Percentiles rank a stretch among this genome's conserved stretches.
These are phyloP conservation scores for Aspergillus latus DNA, from an alignment of 2,329 filamentous ascomycete species.

Conservation along the genomic window DNA sequence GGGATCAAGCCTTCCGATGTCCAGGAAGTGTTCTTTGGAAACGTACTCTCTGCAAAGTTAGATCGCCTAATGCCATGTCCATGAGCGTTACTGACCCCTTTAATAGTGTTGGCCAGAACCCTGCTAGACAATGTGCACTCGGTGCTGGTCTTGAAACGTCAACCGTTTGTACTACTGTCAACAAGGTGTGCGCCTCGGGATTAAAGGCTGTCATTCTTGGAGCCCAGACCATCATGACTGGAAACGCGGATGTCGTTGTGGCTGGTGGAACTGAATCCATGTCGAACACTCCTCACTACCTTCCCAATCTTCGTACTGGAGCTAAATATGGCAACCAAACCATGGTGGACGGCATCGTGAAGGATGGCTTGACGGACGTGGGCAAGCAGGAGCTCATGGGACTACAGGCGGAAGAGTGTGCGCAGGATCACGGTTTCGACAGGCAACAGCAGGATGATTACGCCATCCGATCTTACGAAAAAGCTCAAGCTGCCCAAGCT, in stretches of 20 bases:
- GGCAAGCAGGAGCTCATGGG: constrained; percentile 95
- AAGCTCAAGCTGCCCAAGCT: constrained; percentile 82
- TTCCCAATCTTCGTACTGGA: constrained; percentile 79
- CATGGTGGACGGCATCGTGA: constrained; percentile 86
- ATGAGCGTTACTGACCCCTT: constrained; percentile 10
- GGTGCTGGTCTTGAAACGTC: constrained; percentile 78
- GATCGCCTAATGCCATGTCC: constrained; percentile 25
- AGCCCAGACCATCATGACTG: constrained; percentile 95
- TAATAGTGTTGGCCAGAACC: constrained; percentile 85
- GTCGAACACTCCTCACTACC: constrained; percentile 97
- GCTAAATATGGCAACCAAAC: constrained; percentile 92
- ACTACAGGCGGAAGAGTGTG: constrained; percentile 86
- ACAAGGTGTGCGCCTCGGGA: constrained; percentile 97
- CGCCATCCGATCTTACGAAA: constrained; percentile 92
- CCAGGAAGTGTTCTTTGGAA: constrained; percentile 96
- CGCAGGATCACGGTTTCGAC: constrained; percentile 74
- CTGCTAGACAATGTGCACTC: constrained; percentile 90
- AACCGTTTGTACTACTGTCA: constrained; percentile 86
- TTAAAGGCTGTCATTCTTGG: constrained; percentile 93
- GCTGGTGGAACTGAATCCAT: constrained; percentile 97
- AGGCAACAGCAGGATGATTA: constrained; percentile 92
- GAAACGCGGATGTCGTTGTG: constrained; percentile 88
- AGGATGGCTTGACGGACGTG: constrained; percentile 92
- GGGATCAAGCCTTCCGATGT: constrained; percentile 85
- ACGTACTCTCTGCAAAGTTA: constrained; percentile 94